Percentiles rank a stretch among this genome's conserved stretches.
Evolutionary conservation across 441 rosid species (phyloP).

Genomic region (Biscutella laevigata): DNA sequence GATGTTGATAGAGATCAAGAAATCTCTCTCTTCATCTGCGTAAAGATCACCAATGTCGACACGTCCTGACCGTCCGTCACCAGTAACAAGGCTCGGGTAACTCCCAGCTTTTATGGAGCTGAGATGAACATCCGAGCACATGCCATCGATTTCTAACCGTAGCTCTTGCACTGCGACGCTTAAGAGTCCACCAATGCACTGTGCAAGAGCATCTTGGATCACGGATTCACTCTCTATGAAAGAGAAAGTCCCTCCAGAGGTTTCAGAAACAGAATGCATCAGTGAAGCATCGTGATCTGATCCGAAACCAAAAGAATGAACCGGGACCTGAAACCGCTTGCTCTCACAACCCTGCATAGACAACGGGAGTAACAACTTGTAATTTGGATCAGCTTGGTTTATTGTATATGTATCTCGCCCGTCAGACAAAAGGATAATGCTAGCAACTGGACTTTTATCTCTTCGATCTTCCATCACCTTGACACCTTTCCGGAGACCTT

Average conservation of each 20-base stretch:
- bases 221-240: conserved; percentile 84
- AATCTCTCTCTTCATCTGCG: conserved; percentile 88
- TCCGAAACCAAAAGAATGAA: conserved; percentile 95
- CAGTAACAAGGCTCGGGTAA: conserved; percentile 45
- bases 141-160: conserved; percentile 21
- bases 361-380: conserved; percentile 56
- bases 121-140: conserved; percentile 35
- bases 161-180: conserved; percentile 29
- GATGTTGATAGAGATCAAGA: conserved; percentile 52
- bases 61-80: conserved; percentile 42
- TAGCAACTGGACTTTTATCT: conserved; percentile 75
- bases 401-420: conserved; percentile 83
- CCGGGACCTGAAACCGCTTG: conserved; percentile 68
- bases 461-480: conserved; percentile 78
- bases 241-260: conserved; percentile 90
- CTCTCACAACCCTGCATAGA: conserved; percentile 47
- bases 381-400: conserved; percentile 48
- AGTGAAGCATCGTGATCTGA: conserved; percentile 86
- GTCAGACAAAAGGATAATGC: conserved; percentile 83
- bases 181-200: conserved; percentile 89
- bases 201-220: conserved; percentile 97
- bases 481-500: conserved; percentile 84
- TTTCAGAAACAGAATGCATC: conserved; percentile 88
- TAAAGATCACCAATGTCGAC: conserved; percentile 86
- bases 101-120: conserved; percentile 75